These are phyloP conservation scores for Trichosporon sp. DNA, from an alignment of 1,284 basidiomycete species.

Conservation along the genomic window DNA sequence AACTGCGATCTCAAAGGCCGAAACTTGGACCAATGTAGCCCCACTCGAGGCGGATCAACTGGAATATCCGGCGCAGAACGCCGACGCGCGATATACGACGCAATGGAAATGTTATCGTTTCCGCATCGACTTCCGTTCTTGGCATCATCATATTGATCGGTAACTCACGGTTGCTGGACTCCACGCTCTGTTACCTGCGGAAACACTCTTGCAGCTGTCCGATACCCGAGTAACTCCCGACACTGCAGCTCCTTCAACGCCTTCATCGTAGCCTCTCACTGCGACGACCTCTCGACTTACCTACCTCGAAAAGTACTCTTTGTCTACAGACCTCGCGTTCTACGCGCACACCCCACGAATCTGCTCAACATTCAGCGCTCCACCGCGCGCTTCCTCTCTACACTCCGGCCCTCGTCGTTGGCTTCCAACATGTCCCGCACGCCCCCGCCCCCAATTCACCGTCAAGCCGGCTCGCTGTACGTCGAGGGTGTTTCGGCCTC, in stretches of 20 bases:
- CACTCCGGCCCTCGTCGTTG: not conserved
- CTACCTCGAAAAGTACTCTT: no score
- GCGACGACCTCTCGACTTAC: no score
- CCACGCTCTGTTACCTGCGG: not conserved
- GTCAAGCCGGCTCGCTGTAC: slow-evolving; percentile 5
- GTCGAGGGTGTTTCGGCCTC: slow-evolving; percentile 7
- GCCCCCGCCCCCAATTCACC: not conserved
- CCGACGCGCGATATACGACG: not conserved
- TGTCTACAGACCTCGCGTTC: no score
- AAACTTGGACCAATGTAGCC: not conserved
- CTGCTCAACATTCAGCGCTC: not conserved
- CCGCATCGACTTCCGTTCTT: not conserved
- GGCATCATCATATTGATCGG: not conserved
- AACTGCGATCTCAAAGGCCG: no score
- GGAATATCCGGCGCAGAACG: not conserved
- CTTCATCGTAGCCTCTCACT: no score
- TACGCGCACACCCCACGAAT: no score
- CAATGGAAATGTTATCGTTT: not conserved
- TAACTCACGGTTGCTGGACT: no score
- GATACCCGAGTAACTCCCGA: no score
- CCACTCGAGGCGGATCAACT: not conserved
- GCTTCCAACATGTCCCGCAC: not conserved
- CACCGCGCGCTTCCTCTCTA: not conserved
- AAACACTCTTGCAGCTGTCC: no score
- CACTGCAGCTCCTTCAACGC: no score